These are phyloP conservation scores for Pichia nakasei DNA, from an alignment of 805 yeast genomes.

Conservation along the genomic window DNA sequence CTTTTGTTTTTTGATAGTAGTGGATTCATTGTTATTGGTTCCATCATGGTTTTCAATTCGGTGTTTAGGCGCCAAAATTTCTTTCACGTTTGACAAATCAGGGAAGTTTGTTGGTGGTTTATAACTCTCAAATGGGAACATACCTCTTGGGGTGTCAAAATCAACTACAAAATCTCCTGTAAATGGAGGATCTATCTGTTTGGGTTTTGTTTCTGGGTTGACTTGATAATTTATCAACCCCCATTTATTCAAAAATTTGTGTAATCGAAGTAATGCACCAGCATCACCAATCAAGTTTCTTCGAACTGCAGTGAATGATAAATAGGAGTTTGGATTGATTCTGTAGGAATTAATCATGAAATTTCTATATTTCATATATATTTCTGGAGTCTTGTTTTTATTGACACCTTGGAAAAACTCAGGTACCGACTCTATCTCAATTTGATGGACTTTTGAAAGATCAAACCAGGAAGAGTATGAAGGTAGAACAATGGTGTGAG, in stretches of 20 bases:
- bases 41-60: background rate
- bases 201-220: conserved; percentile 66
- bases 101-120: conserved; percentile 50
- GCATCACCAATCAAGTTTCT: conserved; percentile 89
- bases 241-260: conserved; percentile 80
- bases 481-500: conserved; percentile 79
- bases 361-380: conserved; percentile 75
- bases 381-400: conserved; percentile 71
- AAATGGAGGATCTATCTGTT: conserved; percentile 59
- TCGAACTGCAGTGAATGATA: conserved; percentile 85
- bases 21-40: background rate
- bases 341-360: conserved; percentile 85
- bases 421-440: conserved; percentile 78
- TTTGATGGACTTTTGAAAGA: conserved; percentile 58
- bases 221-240: conserved; percentile 91
- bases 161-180: conserved; percentile 70
- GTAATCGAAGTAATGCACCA: conserved; percentile 78
- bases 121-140: conserved; percentile 84
- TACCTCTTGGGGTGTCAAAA: conserved; percentile 84
- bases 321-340: conserved; percentile 79
- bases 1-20: conserved; percentile 14
- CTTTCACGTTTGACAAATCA: conserved; percentile 23
- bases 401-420: conserved; percentile 64
- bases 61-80: conserved; percentile 3
- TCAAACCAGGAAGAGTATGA: conserved; percentile 85